A percentile compares a stretch with the other conserved stretches of the same genome.
These are phyloP conservation scores for Linnemannia zychae DNA, from an alignment of 192 early-diverging fungal species.

Conservation along the genomic window DNA sequence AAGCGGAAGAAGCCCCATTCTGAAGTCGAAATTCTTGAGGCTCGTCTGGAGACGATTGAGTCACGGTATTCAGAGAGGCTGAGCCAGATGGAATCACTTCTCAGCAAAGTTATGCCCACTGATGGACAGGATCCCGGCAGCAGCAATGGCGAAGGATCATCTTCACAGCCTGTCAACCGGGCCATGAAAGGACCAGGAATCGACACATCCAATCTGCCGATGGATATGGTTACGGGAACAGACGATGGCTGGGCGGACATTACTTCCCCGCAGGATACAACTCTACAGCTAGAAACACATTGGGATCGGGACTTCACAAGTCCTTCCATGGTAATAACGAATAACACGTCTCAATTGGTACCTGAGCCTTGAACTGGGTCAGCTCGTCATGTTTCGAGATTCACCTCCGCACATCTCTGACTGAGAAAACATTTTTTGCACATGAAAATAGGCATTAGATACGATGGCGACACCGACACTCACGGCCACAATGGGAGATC, in stretches of 20 bases:
- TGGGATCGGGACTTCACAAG: conserved; percentile 30
- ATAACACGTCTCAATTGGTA: background rate
- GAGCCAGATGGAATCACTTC: conserved; percentile 48
- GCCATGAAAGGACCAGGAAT: conserved; percentile 8
- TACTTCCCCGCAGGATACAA: conserved; percentile 42
- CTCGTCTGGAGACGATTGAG: conserved; percentile 47
- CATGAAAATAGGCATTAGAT: conserved; percentile 22
- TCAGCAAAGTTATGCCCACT: conserved; percentile 56
- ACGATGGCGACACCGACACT: conserved; percentile 26
- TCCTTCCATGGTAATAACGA: conserved; percentile 31
- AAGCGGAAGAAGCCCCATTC: conserved; percentile 54
- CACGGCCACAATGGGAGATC: background rate
- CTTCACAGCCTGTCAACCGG: conserved; percentile 2
- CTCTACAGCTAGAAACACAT: background rate
- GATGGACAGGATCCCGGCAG: background rate
- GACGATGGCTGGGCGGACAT: conserved; percentile 54
- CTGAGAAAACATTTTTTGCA: conserved; percentile 9
- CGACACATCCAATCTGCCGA: conserved; percentile 6
- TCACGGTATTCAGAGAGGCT: conserved; percentile 48
- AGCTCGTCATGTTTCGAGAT: background rate
- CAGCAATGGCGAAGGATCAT: conserved; percentile 15
- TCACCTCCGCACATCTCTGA: background rate
- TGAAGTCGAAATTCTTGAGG: conserved; percentile 51
- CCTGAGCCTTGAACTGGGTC: background rate
- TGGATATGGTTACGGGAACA: conserved; percentile 13